These are phyloP conservation scores for Przewalskia tangutica DNA, from an alignment of 257 asterid species.

Conservation along the genomic window DNA sequence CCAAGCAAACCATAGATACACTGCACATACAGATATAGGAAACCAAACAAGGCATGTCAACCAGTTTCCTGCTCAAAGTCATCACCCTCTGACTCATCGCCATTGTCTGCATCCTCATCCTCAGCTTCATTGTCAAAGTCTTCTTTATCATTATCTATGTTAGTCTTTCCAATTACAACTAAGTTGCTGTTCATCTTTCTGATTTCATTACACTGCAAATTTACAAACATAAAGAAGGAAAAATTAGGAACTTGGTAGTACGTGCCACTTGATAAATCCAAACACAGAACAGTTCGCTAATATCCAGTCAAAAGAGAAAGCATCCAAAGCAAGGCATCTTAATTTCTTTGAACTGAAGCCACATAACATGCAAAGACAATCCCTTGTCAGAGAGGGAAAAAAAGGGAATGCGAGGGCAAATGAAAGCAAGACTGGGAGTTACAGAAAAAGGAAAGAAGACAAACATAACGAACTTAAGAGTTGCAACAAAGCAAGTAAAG, in stretches of 20 bases:
- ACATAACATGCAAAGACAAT: neutral
- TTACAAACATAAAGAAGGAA: neutral
- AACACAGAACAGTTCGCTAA: neutral
- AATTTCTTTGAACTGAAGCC: neutral
- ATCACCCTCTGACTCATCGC: slow-evolving; percentile 86
- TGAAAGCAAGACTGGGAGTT: neutral
- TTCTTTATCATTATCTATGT: slow-evolving; percentile 66
- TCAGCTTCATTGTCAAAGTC: slow-evolving; percentile 82
- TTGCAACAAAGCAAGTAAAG: neutral
- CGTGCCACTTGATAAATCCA: neutral
- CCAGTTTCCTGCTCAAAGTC: slow-evolving; percentile 95
- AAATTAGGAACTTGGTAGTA: neutral
- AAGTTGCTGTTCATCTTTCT: slow-evolving; percentile 56
- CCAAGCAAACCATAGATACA: neutral
- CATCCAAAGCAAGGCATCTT: neutral
- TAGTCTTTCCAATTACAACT: slow-evolving; percentile 57
- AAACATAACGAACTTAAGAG: neutral
- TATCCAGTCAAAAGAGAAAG: neutral
- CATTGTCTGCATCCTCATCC: slow-evolving; percentile 87
- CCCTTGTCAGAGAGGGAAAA: neutral
- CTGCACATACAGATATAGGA: neutral
- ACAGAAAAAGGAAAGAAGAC: neutral
- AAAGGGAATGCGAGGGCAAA: neutral
- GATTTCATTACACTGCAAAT: slow-evolving; percentile 61
- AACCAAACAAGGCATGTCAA: slow-evolving; percentile 16